A percentile compares a stretch with the other conserved stretches of the same genome.
Conservation (phyloP, 805 yeast species). For the Myxozyma neotropica region DNA sequence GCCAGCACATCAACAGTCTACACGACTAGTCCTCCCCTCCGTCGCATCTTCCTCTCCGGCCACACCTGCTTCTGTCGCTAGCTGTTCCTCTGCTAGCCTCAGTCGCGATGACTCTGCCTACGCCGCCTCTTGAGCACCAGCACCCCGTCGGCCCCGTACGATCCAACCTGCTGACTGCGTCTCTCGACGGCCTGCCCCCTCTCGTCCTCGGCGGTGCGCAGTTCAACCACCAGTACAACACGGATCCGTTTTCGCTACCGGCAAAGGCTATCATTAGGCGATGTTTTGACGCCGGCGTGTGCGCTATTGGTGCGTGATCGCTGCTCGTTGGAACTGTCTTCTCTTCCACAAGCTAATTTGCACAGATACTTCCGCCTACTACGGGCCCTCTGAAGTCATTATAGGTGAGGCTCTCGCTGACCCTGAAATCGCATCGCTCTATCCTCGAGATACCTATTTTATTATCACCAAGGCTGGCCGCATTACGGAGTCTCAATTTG, state of each 20-base stretch:
- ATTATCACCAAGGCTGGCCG: constrained; percentile 90
- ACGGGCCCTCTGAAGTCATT: constrained; percentile 81
- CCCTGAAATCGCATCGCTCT: constrained; percentile 43
- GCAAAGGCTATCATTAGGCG: constrained; percentile 56
- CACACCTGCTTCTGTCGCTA: too few species aligned
- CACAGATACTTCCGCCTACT: constrained; percentile 87
- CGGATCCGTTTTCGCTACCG: constrained; percentile 64
- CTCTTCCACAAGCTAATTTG: background rate
- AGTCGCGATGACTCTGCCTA: constrained; percentile 11
- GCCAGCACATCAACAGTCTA: too few species aligned
- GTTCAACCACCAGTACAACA: constrained; percentile 77
- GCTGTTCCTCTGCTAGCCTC: too few species aligned
- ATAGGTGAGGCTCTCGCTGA: constrained; percentile 65
- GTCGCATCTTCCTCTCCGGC: too few species aligned
- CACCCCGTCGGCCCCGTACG: constrained; percentile 18
- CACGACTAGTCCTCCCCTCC: too few species aligned
- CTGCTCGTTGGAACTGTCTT: background rate
- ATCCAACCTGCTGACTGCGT: constrained; percentile 9
- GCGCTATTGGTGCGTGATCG: constrained; percentile 52
- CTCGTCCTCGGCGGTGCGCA: constrained; percentile 87
- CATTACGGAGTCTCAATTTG: constrained; percentile 65
- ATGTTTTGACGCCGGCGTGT: constrained; percentile 69
- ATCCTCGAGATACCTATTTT: constrained; percentile 62
- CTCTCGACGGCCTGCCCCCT: constrained; percentile 43
- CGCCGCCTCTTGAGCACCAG: constrained; percentile 25